Conservation (phyloP, 768 basidiomycete species). For the Zangia roseola region DNA sequence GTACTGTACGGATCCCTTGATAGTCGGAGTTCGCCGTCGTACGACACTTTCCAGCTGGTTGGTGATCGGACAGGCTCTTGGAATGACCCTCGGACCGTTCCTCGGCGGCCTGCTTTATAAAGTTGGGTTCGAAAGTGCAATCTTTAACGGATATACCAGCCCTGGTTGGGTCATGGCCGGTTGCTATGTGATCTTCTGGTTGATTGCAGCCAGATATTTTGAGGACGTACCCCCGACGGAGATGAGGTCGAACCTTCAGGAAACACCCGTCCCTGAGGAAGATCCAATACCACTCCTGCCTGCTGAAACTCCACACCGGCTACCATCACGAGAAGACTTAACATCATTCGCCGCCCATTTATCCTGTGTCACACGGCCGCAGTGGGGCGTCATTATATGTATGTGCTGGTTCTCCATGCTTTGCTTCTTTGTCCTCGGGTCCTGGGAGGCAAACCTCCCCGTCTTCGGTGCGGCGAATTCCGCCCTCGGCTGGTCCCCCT, state of each 20-base stretch:
- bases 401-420: conserved; percentile 75
- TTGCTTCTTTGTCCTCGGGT: conserved; percentile 67
- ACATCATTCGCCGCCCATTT: conserved; percentile 7
- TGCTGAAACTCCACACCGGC: neutral
- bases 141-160: conserved; percentile 70
- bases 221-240: conserved; percentile 37
- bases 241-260: conserved; percentile 9
- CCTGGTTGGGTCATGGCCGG: conserved; percentile 65
- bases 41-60: conserved; percentile 63
- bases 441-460: conserved; percentile 69
- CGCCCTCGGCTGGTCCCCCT: conserved; percentile 56
- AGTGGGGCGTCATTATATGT: conserved; percentile 55
- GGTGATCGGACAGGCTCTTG: conserved; percentile 60
- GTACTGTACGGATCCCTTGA: conserved; percentile 64
- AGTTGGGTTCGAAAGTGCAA: conserved; percentile 49
- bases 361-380: conserved; percentile 23
- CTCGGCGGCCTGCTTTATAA: conserved; percentile 61
- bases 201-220: conserved; percentile 34
- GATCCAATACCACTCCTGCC: neutral
- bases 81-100: conserved; percentile 64
- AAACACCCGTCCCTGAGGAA: neutral
- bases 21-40: conserved; percentile 61
- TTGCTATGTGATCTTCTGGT: conserved; percentile 54
- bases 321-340: conserved; percentile 1
- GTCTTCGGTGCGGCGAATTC: conserved; percentile 48